Evolutionary conservation across 805 yeast species (phyloP).

Genomic region (Lachancea waltii): DNA sequence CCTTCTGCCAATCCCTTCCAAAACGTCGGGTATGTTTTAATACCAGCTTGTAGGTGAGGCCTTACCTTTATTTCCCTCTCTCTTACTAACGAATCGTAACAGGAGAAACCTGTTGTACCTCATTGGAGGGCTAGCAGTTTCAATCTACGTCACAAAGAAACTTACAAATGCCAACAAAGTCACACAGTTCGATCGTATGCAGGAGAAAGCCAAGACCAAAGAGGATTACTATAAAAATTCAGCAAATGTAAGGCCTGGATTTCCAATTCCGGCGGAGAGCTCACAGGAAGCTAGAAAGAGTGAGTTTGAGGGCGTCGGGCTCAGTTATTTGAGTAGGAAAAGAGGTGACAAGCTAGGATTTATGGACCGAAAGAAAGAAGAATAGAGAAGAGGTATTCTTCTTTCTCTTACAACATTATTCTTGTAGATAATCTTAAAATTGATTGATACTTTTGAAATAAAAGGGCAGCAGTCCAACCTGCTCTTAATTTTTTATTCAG

Average conservation of each 20-base stretch:
- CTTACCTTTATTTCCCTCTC: background rate
- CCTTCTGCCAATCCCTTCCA: conserved; percentile 18
- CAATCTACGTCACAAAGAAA: conserved; percentile 24
- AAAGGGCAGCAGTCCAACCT: too few relatives aligned
- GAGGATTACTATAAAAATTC: conserved; percentile 30
- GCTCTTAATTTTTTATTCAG: too few relatives aligned
- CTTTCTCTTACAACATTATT: too few relatives aligned
- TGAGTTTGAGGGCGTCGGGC: conserved; percentile 63
- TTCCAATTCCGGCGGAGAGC: conserved; percentile 33
- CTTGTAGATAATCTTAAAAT: too few relatives aligned
- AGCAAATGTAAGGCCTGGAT: conserved; percentile 47
- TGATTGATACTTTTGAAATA: too few relatives aligned
- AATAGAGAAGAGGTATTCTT: background rate
- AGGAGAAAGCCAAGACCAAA: conserved; percentile 13
- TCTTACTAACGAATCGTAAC: background rate
- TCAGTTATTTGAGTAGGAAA: conserved; percentile 49
- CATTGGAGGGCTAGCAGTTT: conserved; percentile 24
- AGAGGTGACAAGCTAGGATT: conserved; percentile 45
- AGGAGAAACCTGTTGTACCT: conserved; percentile 26
- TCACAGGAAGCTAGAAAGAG: conserved; percentile 42
- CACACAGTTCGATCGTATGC: conserved; percentile 32
- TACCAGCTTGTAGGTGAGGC: background rate
- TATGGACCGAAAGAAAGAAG: conserved; percentile 19
- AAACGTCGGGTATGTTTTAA: conserved; percentile 27
- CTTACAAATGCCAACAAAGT: conserved; percentile 34